Percentiles rank a stretch among this genome's conserved stretches.
Evolutionary conservation across 371 early-diverging fungal species (phyloP).

Genomic region (Apophysomyces elegans): DNA sequence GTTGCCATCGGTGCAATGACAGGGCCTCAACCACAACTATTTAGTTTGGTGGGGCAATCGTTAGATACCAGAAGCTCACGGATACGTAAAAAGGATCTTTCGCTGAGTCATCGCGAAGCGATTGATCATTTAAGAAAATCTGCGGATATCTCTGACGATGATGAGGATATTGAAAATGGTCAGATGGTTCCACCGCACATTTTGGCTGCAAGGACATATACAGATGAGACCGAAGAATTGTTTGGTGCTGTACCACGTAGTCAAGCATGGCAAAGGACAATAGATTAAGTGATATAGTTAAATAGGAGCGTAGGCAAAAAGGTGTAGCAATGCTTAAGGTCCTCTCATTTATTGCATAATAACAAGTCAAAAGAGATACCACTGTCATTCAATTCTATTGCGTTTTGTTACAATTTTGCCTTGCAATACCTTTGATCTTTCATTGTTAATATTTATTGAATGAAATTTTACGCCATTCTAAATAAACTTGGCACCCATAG

Average conservation of each 20-base stretch:
- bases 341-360: too few species aligned
- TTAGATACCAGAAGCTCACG: slow-evolving; percentile 22
- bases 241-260: slow-evolving; percentile 46
- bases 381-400: too few species aligned
- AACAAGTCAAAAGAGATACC: too few species aligned
- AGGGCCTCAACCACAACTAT: slow-evolving; percentile 14
- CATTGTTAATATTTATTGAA: too few species aligned
- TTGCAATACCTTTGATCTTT: too few species aligned
- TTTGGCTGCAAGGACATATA: slow-evolving; percentile 35
- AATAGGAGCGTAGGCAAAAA: neutral
- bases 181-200: slow-evolving; percentile 47
- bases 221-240: slow-evolving; percentile 40
- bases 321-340: too few species aligned
- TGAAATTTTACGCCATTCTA: too few species aligned
- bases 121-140: neutral
- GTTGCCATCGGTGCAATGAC: slow-evolving; percentile 18
- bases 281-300: neutral
- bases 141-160: slow-evolving; percentile 18
- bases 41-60: slow-evolving; percentile 19
- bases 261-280: slow-evolving; percentile 4
- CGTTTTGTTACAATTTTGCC: too few species aligned
- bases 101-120: slow-evolving; percentile 1
- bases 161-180: slow-evolving; percentile 29
- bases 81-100: slow-evolving; percentile 1
- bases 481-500: neutral